Conservation (phyloP, 2,329 filamentous ascomycete genomes). For the Pseudonectria buxi region DNA sequence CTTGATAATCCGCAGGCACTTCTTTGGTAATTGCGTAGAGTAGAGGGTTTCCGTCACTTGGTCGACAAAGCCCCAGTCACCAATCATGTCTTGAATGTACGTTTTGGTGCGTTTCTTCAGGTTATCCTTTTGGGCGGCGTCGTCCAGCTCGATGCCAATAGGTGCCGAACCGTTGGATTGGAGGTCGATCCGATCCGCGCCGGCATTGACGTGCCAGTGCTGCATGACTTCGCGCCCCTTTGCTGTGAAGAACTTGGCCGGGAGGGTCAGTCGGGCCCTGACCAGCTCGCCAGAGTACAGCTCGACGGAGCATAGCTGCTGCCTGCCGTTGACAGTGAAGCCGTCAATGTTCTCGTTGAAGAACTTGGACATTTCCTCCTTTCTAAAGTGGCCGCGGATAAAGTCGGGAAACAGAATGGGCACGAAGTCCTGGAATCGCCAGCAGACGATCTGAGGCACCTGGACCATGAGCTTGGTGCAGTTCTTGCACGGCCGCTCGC, state of each 20-base stretch:
- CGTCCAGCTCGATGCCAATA: slow-evolving; percentile 43
- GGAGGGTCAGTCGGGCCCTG: slow-evolving; percentile 37
- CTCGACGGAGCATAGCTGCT: slow-evolving; percentile 37
- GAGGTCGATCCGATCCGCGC: slow-evolving; percentile 33
- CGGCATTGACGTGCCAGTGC: slow-evolving; percentile 43
- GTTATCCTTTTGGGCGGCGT: slow-evolving; percentile 35
- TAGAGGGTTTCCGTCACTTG: slow-evolving; percentile 43
- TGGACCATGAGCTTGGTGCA: slow-evolving; percentile 45
- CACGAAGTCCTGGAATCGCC: slow-evolving; percentile 52
- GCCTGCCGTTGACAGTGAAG: slow-evolving; percentile 36
- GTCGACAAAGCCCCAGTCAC: slow-evolving; percentile 41
- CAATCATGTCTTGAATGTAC: slow-evolving; percentile 42
- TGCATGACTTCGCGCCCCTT: slow-evolving; percentile 40
- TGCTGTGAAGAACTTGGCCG: slow-evolving; percentile 47
- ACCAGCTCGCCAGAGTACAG: slow-evolving; percentile 43
- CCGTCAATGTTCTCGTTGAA: slow-evolving; percentile 41
- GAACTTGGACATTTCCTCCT: slow-evolving; percentile 43
- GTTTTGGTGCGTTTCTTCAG: slow-evolving; percentile 40
- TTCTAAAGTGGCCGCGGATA: slow-evolving; percentile 43
- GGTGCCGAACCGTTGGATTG: slow-evolving; percentile 38
- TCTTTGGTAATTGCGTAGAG: slow-evolving; percentile 39
- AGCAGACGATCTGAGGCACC: slow-evolving; percentile 50
- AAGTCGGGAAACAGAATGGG: slow-evolving; percentile 46
- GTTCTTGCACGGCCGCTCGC: slow-evolving; percentile 48
- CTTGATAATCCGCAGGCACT: slow-evolving; percentile 42